Percentiles rank a stretch among this genome's conserved stretches.
These are phyloP conservation scores for Diaporthe sp. DNA, from an alignment of 2,329 filamentous ascomycete species.

Conservation along the genomic window DNA sequence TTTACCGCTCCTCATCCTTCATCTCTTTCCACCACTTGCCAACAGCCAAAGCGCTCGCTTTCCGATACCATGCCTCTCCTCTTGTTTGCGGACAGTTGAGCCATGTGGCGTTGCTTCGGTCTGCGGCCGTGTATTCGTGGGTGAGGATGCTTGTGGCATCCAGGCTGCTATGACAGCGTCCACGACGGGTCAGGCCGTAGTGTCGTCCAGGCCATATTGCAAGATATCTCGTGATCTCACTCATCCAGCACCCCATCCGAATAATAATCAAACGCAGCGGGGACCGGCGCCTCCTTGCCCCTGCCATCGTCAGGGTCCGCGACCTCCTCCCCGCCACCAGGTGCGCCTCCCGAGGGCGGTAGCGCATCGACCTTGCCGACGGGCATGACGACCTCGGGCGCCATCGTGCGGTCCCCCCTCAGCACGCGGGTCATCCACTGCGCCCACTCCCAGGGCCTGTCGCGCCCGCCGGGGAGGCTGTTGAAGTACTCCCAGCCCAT, in stretches of 20 bases:
- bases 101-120: neutral
- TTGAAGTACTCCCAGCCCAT: slow-evolving; percentile 94
- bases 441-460: slow-evolving; percentile 79
- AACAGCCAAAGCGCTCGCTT: neutral
- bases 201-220: neutral
- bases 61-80: neutral
- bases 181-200: neutral
- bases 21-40: neutral
- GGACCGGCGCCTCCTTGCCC: slow-evolving; percentile 39
- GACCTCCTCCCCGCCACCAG: slow-evolving; percentile 11
- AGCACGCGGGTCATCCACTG: slow-evolving; percentile 64
- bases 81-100: neutral
- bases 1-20: neutral
- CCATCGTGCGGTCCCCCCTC: slow-evolving; percentile 41
- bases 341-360: neutral
- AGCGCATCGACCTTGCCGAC: slow-evolving; percentile 29
- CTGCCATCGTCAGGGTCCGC: slow-evolving; percentile 38
- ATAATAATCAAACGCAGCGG: slow-evolving; percentile 45
- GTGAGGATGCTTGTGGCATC: neutral
- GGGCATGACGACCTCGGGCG: slow-evolving; percentile 30
- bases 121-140: neutral
- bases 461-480: slow-evolving; percentile 67
- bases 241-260: slow-evolving; percentile 39
- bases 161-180: neutral
- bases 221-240: neutral